These are phyloP conservation scores for Didymella arachidicola DNA, from an alignment of 2,329 filamentous ascomycete species.

Conservation along the genomic window DNA sequence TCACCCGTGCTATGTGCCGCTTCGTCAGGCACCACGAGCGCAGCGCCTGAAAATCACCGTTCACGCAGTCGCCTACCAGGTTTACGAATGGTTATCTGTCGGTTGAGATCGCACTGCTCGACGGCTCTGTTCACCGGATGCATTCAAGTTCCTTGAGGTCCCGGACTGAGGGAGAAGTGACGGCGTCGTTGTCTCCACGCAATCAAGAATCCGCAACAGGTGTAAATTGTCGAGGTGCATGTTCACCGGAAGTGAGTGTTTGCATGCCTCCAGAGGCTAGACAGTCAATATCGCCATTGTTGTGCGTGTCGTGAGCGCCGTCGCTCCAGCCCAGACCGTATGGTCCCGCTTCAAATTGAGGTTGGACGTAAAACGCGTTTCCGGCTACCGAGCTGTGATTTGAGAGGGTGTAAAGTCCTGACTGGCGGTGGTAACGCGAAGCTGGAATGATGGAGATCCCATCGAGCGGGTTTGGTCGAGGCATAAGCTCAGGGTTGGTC, in stretches of 20 bases:
- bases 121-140: background rate
- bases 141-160: background rate
- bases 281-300: background rate
- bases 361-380: slow-evolving; percentile 18
- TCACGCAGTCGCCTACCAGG: background rate
- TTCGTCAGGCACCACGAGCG: background rate
- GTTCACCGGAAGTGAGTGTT: slow-evolving; percentile 18
- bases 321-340: slow-evolving; percentile 30
- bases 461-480: slow-evolving; percentile 4
- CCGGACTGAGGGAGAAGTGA: background rate
- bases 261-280: slow-evolving; percentile 11
- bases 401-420: background rate
- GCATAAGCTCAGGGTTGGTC: slow-evolving; percentile 11
- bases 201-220: background rate
- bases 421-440: slow-evolving; percentile 20
- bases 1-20: background rate
- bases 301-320: slow-evolving; percentile 3
- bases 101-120: background rate
- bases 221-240: slow-evolving; percentile 7
- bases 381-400: slow-evolving; percentile 12
- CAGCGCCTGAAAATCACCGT: too few species aligned
- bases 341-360: slow-evolving; percentile 5
- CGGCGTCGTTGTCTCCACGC: background rate
- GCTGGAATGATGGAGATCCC: slow-evolving; percentile 27
- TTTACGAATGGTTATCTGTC: background rate